These are phyloP conservation scores for Closterium sp. DNA, from an alignment of 139 green algal species.

Conservation along the genomic window DNA sequence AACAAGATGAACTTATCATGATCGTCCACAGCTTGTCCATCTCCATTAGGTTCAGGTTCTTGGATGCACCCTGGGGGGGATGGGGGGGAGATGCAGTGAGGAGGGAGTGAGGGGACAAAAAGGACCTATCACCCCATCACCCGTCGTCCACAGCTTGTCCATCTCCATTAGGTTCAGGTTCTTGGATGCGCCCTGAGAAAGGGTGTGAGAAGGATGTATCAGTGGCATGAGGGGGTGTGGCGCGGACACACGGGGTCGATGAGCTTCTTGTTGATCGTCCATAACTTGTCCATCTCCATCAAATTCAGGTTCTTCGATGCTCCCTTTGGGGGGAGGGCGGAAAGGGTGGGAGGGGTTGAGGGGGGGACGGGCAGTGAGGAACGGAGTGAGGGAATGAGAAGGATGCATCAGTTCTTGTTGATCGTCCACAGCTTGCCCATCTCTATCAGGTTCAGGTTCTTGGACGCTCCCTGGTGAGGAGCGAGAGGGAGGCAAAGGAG, in stretches of 20 bases:
- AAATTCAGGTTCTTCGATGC: conserved; percentile 84
- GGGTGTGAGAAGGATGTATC: background rate
- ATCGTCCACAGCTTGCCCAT: conserved; percentile 99
- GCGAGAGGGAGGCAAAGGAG: background rate
- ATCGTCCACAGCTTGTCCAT: conserved; percentile 99
- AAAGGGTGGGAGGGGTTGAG: background rate
- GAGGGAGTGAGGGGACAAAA: background rate
- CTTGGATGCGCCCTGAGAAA: conserved; percentile 81
- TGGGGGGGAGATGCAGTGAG: background rate
- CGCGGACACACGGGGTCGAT: conserved; percentile 70
- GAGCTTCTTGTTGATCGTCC: conserved; percentile 96
- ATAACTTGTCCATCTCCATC: conserved; percentile 98
- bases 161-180: conserved; percentile 87
- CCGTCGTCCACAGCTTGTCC: conserved; percentile 99
- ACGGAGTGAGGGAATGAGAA: no score
- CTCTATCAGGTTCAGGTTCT: conserved; percentile 83
- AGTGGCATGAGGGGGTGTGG: no score
- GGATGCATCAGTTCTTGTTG: no score
- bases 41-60: conserved; percentile 83
- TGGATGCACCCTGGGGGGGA: conserved; percentile 90
- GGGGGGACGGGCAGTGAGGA: background rate
- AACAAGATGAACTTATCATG: no score
- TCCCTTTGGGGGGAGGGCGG: conserved; percentile 82
- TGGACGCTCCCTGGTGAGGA: conserved; percentile 90
- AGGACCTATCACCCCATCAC: conserved; percentile 83